Evolutionary conservation across 2,329 filamentous ascomycete species (phyloP).

Genomic region (Ceratocystis lukuohia): DNA sequence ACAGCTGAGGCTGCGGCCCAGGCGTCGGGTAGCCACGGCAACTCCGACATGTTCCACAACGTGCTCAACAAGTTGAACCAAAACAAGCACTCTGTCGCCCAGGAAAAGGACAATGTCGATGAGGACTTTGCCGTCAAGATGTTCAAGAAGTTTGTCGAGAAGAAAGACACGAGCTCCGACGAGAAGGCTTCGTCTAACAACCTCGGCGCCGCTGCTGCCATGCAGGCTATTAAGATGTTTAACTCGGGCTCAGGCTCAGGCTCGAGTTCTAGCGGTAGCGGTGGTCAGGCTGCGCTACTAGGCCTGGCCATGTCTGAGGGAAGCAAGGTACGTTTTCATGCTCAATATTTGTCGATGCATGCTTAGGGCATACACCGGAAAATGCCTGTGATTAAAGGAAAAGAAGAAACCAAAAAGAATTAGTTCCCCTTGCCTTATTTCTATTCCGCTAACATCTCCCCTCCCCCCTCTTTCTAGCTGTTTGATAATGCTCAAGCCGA

Average conservation of each 20-base stretch:
- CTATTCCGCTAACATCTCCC: not conserved
- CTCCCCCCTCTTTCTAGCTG: conserved; percentile 29
- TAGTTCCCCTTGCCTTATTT: not conserved
- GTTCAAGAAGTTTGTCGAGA: conserved; percentile 62
- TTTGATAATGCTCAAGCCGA: conserved; percentile 45
- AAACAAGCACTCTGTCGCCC: conserved; percentile 36
- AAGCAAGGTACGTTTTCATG: conserved; percentile 45
- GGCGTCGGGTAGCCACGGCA: conserved; percentile 35
- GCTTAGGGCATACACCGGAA: no score
- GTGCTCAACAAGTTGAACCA: conserved; percentile 36
- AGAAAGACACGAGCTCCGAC: conserved; percentile 34
- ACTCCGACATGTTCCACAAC: conserved; percentile 36
- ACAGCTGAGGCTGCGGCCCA: conserved; percentile 37
- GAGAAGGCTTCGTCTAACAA: conserved; percentile 36
- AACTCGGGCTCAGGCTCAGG: conserved; percentile 36
- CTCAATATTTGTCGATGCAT: not conserved
- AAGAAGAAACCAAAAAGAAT: conserved; percentile 10
- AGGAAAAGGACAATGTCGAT: conserved; percentile 34
- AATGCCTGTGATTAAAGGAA: no score
- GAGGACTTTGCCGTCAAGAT: conserved; percentile 53
- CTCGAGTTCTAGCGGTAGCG: conserved; percentile 8
- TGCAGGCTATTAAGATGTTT: conserved; percentile 75
- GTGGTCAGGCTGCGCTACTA: conserved; percentile 59
- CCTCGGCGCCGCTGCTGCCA: conserved; percentile 61
- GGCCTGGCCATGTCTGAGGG: conserved; percentile 81